Base-by-base conservation (phyloP, 73 alveolate genomes). In the Blepharisma japonicum region DNA sequence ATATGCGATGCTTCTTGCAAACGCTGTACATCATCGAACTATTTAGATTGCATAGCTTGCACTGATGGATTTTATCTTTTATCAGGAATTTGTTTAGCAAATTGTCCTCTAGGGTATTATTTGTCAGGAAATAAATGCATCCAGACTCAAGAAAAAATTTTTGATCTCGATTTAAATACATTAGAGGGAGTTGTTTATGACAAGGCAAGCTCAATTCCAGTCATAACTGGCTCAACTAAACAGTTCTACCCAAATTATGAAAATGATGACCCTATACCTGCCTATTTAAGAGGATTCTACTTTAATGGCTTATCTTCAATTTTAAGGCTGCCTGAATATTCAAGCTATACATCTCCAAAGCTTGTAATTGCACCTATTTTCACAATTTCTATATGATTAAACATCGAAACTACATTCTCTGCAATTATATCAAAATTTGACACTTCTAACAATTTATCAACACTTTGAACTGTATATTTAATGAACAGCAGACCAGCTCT, bases 211-310 rank as follows among this genome's bases (percentile, higher is more conserved):
- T 32, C 42, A 32, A 61, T 61, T 9, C 14, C 74, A 39, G 74
- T 61, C 3, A 18, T 25, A 25, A 61, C 74, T 5, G 74, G 74
- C 18, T 9, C 47, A 25, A 61, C 50, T 61, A 61, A 39, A 14
- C 47, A 61, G 5, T 61, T 20, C 23, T 61, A 61, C 23, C 74
- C 74, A 2, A 14, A 61, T 61, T 61, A 61, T 61, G 74, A 61
- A 14, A 9, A 20, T 14, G 74, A n/a, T 14, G 74, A 61, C 74
- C 74, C 74, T 2, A 14, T 14, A 0, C 47, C 74, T 2, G 74
- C 47, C 18, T 14, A 61, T 8, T n/a, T 14, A 14, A n/a, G 74
- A 20, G 74, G 74, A 39, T 61, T 14, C 5, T 61, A 61, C 23
- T 61, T 18, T 61, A 61, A 61, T 25, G 74, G 74, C 18, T 61